These are phyloP conservation scores for Tetrahymena borealis DNA, from an alignment of 73 alveolate species.

Conservation along the genomic window DNA sequence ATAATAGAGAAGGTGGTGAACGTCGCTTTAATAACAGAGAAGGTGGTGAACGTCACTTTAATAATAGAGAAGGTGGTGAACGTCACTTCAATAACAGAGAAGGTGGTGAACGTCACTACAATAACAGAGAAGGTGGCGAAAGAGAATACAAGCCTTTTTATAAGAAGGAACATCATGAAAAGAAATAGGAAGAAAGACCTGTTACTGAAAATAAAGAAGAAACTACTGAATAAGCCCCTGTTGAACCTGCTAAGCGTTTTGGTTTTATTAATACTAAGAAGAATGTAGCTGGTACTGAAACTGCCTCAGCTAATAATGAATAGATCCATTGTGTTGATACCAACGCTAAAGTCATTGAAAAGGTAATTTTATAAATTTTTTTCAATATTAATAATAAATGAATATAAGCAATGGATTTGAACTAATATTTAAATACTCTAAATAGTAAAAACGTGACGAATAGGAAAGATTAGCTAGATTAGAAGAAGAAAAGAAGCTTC, in stretches of 20 bases:
- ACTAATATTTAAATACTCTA: background rate
- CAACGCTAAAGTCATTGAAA: background rate
- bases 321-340: background rate
- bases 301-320: background rate
- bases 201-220: background rate
- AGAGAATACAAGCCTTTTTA: background rate
- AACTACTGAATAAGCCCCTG: background rate
- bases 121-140: background rate
- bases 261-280: background rate
- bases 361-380: too few species aligned
- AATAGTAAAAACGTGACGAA: background rate
- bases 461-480: background rate
- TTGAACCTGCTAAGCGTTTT: background rate
- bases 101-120: background rate
- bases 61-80: background rate
- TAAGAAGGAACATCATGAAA: background rate
- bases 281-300: background rate
- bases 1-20: background rate
- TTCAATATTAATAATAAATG: too few species aligned
- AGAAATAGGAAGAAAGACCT: background rate
- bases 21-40: background rate
- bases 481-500: background rate
- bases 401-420: background rate
- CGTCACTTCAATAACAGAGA: background rate
- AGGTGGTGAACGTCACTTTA: background rate